Percentiles rank a stretch among this genome's conserved stretches.
These are phyloP conservation scores for Diversispora epigaea DNA, from an alignment of 192 early-diverging fungal species.

Conservation along the genomic window DNA sequence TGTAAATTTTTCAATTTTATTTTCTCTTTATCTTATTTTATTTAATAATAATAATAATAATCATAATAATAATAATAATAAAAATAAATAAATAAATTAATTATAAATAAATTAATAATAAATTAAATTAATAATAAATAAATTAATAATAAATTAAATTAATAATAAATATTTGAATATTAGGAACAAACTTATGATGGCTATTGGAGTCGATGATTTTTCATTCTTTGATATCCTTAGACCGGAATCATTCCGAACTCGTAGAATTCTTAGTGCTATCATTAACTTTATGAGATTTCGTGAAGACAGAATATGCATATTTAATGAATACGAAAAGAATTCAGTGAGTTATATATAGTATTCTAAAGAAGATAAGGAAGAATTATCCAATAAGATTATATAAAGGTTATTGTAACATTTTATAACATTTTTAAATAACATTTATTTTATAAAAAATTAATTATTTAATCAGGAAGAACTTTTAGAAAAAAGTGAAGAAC, in stretches of 20 bases:
- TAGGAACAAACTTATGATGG: neutral
- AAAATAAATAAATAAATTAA: no score
- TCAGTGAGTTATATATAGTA: neutral
- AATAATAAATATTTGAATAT: neutral
- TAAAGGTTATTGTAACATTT: neutral
- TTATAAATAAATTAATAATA: no score
- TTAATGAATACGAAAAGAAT: neutral
- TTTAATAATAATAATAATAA: no score
- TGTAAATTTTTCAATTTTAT: neutral
- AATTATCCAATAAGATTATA: neutral
- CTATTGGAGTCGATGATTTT: slow-evolving; percentile 68
- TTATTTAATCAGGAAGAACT: neutral
- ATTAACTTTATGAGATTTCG: slow-evolving; percentile 93
- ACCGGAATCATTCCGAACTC: slow-evolving; percentile 68
- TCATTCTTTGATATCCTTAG: slow-evolving; percentile 73
- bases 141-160: neutral
- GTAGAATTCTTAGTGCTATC: slow-evolving; percentile 74
- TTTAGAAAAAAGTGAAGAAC: neutral
- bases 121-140: neutral
- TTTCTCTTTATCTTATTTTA: no score
- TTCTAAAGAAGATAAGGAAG: no score
- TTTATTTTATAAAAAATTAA: neutral
- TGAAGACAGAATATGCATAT: slow-evolving; percentile 52
- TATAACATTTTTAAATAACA: neutral
- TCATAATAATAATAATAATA: no score